Conservation (phyloP, 2,329 filamentous ascomycete species). For the Tolypocladium endophyticum region DNA sequence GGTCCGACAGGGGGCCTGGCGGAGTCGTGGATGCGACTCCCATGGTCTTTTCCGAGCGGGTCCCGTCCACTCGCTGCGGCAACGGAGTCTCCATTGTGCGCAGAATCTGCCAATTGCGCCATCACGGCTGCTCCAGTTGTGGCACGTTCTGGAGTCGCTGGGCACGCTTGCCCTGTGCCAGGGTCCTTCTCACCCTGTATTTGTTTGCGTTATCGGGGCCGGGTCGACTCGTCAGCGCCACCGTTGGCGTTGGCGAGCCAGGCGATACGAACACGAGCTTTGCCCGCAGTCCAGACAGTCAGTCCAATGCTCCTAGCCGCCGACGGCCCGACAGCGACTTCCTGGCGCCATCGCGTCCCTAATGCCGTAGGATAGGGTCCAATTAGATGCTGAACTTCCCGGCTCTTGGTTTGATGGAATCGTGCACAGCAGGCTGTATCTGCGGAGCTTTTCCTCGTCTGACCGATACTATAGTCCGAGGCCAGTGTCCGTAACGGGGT, state of each 20-base stretch:
- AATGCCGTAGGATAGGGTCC: neutral
- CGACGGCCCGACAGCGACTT: neutral
- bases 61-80: neutral
- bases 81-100: neutral
- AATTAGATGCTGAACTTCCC: neutral
- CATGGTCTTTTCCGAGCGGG: neutral
- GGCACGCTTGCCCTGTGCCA: neutral
- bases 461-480: neutral
- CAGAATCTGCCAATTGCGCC: constrained; percentile 7
- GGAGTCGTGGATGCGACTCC: neutral
- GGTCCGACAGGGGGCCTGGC: neutral
- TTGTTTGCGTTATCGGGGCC: neutral
- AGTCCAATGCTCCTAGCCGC: neutral
- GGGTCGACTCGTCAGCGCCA: neutral
- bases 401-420: neutral
- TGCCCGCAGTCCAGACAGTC: neutral
- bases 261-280: neutral
- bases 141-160: neutral
- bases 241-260: neutral
- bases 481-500: neutral
- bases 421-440: neutral
- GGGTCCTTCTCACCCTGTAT: neutral
- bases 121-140: constrained; percentile 1
- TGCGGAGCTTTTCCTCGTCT: neutral
- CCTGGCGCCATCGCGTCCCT: neutral